A percentile compares a stretch with the other conserved stretches of the same genome.
phyloP scores from a whole-genome alignment of 2,329 filamentous ascomycete genomes.

The Diaporthe helianthi region DNA sequence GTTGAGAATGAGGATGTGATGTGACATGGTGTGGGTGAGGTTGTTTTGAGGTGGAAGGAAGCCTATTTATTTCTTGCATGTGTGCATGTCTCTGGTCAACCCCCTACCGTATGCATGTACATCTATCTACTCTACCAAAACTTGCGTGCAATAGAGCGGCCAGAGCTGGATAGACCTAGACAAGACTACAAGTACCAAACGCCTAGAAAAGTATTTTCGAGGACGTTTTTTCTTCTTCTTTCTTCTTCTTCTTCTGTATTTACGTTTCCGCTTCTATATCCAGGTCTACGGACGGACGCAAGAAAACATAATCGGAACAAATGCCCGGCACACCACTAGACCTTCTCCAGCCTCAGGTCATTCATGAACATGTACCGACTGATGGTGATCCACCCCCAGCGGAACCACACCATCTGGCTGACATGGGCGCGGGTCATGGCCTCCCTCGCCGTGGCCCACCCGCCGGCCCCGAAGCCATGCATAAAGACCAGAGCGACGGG shows the following conservation, averaged over 20 bases:
- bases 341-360: conserved; percentile 70
- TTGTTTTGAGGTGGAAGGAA: neutral
- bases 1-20: conserved; percentile 23
- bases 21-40: neutral
- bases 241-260: neutral
- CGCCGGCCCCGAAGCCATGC: conserved; percentile 69
- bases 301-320: neutral
- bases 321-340: conserved; percentile 28
- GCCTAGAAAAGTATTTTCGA: neutral
- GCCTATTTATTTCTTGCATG: neutral
- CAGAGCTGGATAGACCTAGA: neutral
- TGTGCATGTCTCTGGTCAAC: neutral
- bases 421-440: conserved; percentile 91
- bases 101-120: neutral
- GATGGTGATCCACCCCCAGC: conserved; percentile 91
- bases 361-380: conserved; percentile 97
- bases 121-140: neutral
- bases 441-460: conserved; percentile 65
- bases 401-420: conserved; percentile 99
- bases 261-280: neutral
- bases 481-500: conserved; percentile 73
- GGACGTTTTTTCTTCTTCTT: neutral
- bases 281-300: neutral
- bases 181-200: neutral
- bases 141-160: neutral